Percentiles rank a stretch among this genome's conserved stretches.
These are phyloP conservation scores for Flaveria sonorensis DNA, from an alignment of 129 eudicot genomes.

Conservation along the genomic window DNA sequence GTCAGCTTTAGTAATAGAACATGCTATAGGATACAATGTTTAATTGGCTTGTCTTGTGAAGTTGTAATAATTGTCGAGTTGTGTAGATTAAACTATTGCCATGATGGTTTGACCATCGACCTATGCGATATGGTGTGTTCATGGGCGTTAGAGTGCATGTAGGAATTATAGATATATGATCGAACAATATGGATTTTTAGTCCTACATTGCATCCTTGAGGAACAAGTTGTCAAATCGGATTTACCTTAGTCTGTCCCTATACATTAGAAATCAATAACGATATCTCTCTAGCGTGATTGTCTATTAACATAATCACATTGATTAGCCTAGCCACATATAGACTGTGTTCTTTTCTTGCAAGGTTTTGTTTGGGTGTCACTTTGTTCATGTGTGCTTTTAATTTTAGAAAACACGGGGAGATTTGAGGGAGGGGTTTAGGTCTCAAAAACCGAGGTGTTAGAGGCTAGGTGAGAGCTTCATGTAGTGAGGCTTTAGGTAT, in stretches of 20 bases:
- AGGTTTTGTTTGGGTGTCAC: too few relatives aligned
- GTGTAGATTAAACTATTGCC: not conserved
- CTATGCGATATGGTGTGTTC: not conserved
- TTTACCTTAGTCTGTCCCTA: not conserved
- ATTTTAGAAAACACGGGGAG: too few relatives aligned
- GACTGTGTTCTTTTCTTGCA: too few relatives aligned
- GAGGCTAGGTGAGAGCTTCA: too few relatives aligned
- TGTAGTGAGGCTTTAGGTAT: too few relatives aligned
- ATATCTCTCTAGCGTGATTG: too few relatives aligned
- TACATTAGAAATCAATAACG: not conserved
- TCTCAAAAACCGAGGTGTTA: too few relatives aligned
- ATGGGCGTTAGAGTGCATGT: not conserved
- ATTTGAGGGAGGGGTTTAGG: too few relatives aligned
- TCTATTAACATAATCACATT: too few relatives aligned
- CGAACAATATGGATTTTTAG: not conserved
- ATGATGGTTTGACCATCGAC: not conserved
- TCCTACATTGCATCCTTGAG: not conserved
- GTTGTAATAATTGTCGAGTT: not conserved
- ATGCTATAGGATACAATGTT: conserved; percentile 13
- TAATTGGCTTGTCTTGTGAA: conserved; percentile 3
- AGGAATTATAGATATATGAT: not conserved
- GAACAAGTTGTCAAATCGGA: not conserved
- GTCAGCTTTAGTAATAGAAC: not conserved
- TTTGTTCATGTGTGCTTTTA: too few relatives aligned
- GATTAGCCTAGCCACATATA: too few relatives aligned